These are phyloP conservation scores for Colletotrichum australisinense DNA, from an alignment of 2,329 filamentous ascomycete genomes.

Conservation along the genomic window DNA sequence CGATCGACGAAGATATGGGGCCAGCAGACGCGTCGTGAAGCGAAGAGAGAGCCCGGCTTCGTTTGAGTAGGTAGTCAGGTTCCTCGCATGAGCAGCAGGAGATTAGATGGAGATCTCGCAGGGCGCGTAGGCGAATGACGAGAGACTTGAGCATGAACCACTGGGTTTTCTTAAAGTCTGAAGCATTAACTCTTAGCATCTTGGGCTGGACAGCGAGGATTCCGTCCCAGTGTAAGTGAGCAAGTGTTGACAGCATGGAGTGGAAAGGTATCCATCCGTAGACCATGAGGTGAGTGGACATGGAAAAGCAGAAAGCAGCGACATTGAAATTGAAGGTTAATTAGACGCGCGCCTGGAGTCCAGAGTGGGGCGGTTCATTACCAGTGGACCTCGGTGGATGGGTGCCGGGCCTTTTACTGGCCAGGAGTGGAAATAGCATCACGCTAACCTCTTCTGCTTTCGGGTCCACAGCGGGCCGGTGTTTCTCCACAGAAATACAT, in stretches of 20 bases:
- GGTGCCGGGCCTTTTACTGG: constrained; percentile 14
- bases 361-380: constrained; percentile 5
- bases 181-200: too few relatives aligned
- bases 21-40: not conserved
- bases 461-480: constrained; percentile 26
- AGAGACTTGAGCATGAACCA: not conserved
- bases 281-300: not conserved
- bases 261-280: not conserved
- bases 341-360: constrained; percentile 36
- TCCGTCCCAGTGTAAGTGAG: not conserved
- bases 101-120: not conserved
- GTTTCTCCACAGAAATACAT: constrained; percentile 6
- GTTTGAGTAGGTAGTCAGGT: not conserved
- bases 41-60: not conserved
- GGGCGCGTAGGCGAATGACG: not conserved
- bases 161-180: not conserved
- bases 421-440: constrained; percentile 28
- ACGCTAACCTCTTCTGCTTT: constrained; percentile 4
- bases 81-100: not conserved
- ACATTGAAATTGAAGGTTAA: constrained; percentile 23
- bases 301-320: constrained; percentile 3
- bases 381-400: not conserved
- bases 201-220: not conserved
- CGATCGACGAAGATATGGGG: not conserved
- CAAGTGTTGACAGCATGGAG: not conserved